Evolutionary conservation across 2,329 filamentous ascomycete genomes (phyloP).

Genomic region (Ophiosphaerella herpotricha): DNA sequence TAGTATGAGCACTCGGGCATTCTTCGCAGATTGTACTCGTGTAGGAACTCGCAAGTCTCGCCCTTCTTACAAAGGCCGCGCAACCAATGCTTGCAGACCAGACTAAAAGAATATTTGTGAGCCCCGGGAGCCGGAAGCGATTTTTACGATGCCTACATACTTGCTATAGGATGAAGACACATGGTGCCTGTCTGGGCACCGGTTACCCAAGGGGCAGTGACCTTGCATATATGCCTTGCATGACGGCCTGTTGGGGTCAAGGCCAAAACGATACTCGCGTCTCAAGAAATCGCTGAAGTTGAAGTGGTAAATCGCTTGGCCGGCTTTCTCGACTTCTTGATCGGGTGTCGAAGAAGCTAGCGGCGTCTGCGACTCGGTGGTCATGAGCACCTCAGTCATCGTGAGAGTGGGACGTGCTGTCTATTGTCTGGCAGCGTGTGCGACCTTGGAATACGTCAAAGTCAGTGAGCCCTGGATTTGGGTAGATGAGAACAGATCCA

Average conservation of each 20-base stretch:
- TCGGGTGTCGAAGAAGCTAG: slow-evolving; percentile 18
- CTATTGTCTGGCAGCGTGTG: too few relatives aligned
- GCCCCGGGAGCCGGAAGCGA: background rate
- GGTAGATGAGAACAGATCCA: too few relatives aligned
- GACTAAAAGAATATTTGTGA: slow-evolving; percentile 45
- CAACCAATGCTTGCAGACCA: slow-evolving; percentile 99
- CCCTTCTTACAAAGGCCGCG: slow-evolving; percentile 98
- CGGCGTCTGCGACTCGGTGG: slow-evolving; percentile 39
- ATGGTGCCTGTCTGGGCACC: slow-evolving; percentile 83
- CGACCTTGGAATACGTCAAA: too few relatives aligned
- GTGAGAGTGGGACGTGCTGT: background rate
- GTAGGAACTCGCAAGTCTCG: slow-evolving; percentile 93
- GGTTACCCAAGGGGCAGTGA: slow-evolving; percentile 82
- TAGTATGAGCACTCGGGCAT: slow-evolving; percentile 99
- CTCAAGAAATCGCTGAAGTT: slow-evolving; percentile 85
- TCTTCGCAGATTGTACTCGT: slow-evolving; percentile 97
- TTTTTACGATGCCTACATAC: slow-evolving; percentile 31
- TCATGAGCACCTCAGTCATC: slow-evolving; percentile 8
- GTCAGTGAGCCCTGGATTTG: too few relatives aligned
- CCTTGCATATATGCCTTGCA: slow-evolving; percentile 87
- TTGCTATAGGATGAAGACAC: slow-evolving; percentile 68
- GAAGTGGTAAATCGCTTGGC: slow-evolving; percentile 65
- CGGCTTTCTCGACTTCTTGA: slow-evolving; percentile 35
- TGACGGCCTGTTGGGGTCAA: slow-evolving; percentile 69
- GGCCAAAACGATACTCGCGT: slow-evolving; percentile 80